phyloP scores from a whole-genome alignment of 2,329 filamentous ascomycete species.

The Epichloe sibirici region DNA sequence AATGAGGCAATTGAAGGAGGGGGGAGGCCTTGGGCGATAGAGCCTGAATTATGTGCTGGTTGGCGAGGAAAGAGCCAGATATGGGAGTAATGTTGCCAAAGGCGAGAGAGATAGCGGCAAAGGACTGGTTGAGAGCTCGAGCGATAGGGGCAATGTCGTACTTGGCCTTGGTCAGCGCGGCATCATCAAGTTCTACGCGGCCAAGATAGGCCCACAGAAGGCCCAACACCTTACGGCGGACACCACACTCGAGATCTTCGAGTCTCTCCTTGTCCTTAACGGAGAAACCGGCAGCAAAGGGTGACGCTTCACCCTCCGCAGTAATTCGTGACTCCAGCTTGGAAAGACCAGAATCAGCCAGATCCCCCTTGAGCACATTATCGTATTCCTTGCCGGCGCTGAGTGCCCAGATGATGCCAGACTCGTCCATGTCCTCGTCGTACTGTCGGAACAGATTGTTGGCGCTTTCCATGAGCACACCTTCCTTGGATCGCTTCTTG shows the following conservation, averaged over 20 bases:
- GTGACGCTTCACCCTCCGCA: constrained; percentile 40
- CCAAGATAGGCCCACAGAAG: constrained; percentile 93
- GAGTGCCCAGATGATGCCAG: constrained; percentile 66
- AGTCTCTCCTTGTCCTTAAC: constrained; percentile 66
- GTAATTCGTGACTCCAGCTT: constrained; percentile 75
- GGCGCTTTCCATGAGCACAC: constrained; percentile 82
- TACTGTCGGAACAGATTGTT: constrained; percentile 93
- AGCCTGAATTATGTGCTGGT: constrained; percentile 84
- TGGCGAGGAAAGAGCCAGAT: constrained; percentile 66
- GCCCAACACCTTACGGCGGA: constrained; percentile 73
- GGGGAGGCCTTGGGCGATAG: constrained; percentile 73
- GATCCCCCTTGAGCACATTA: constrained; percentile 60
- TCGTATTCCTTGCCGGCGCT: constrained; percentile 82
- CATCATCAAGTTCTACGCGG: constrained; percentile 72
- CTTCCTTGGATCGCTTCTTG: constrained; percentile 84
- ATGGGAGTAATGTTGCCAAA: constrained; percentile 77
- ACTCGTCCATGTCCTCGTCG: constrained; percentile 69
- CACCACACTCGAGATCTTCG: constrained; percentile 66
- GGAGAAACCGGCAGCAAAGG: constrained; percentile 46
- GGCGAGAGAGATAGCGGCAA: constrained; percentile 74
- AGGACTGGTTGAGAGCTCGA: constrained; percentile 72
- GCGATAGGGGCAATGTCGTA: constrained; percentile 82
- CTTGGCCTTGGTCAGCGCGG: constrained; percentile 70
- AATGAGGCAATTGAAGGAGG: constrained; percentile 80
- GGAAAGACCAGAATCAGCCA: constrained; percentile 66